These are phyloP conservation scores for Ogataea saltuana DNA, from an alignment of 805 yeast species.

Conservation along the genomic window DNA sequence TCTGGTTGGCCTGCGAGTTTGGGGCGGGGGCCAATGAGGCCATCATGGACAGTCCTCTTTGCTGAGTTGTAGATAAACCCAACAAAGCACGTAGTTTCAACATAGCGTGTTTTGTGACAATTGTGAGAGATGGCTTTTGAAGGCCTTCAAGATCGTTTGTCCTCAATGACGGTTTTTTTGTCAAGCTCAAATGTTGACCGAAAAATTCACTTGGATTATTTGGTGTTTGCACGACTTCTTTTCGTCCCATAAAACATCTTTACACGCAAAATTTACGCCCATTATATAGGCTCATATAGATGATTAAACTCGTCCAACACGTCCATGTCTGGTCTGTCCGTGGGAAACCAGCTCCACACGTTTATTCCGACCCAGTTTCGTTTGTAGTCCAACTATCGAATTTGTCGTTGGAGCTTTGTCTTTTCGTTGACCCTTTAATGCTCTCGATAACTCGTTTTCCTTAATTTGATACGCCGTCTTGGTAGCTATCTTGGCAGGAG, in stretches of 20 bases:
- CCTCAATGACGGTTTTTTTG: neutral
- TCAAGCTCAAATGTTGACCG: neutral
- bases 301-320: neutral
- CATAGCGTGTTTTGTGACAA: neutral
- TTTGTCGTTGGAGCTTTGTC: conserved; percentile 9
- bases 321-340: neutral
- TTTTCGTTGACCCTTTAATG: conserved; percentile 5
- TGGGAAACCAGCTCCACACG: conserved; percentile 8
- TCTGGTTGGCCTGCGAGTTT: conserved; percentile 59
- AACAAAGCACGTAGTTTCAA: conserved; percentile 2
- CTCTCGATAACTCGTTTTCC: conserved; percentile 9
- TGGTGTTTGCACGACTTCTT: neutral
- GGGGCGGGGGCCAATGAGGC: conserved; percentile 59
- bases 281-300: too few relatives aligned
- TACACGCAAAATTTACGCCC: too few relatives aligned
- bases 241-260: neutral
- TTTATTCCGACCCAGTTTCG: neutral
- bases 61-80: neutral
- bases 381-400: conserved; percentile 1
- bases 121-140: too few relatives aligned
- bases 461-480: neutral
- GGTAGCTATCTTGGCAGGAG: too few relatives aligned
- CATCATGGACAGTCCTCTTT: conserved; percentile 44
- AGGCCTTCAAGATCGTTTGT: too few relatives aligned
- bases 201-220: neutral